phyloP scores from a whole-genome alignment of 495 filamentous ascomycete genomes.

The Penicillium verhagenii region DNA sequence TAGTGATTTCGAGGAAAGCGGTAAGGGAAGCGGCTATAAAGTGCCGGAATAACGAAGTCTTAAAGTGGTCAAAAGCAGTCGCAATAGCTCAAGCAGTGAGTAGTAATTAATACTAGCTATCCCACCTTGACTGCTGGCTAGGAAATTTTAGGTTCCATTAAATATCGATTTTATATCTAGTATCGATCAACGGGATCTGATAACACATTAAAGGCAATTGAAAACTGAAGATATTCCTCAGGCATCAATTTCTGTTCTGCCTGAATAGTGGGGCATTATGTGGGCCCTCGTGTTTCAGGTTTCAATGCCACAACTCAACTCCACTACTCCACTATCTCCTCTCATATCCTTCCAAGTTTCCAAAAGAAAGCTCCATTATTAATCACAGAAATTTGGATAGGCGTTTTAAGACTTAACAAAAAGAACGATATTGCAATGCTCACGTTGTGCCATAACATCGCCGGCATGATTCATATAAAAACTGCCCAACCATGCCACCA shows the following conservation, averaged over 20 bases:
- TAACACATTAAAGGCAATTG: no score
- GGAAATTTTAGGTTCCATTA: no score
- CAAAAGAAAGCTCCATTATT: neutral
- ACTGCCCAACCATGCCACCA: constrained; percentile 11
- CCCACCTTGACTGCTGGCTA: no score
- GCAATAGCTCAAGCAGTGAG: no score
- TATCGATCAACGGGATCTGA: no score
- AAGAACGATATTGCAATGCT: neutral
- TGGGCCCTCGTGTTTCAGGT: neutral
- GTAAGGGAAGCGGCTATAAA: no score
- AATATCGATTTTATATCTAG: no score
- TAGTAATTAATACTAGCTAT: no score
- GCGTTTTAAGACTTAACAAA: neutral
- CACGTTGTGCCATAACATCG: neutral
- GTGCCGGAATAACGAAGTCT: no score
- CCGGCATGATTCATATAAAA: constrained; percentile 6
- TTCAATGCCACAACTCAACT: neutral
- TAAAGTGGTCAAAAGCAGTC: no score
- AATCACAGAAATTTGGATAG: neutral
- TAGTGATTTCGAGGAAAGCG: no score
- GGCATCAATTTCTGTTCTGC: neutral
- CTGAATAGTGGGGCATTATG: neutral
- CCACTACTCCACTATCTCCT: neutral
- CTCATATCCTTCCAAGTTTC: neutral
- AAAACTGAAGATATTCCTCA: no score